Evolutionary conservation across 306 rosid species (phyloP).

Genomic region (Erythrophleum fordii): DNA sequence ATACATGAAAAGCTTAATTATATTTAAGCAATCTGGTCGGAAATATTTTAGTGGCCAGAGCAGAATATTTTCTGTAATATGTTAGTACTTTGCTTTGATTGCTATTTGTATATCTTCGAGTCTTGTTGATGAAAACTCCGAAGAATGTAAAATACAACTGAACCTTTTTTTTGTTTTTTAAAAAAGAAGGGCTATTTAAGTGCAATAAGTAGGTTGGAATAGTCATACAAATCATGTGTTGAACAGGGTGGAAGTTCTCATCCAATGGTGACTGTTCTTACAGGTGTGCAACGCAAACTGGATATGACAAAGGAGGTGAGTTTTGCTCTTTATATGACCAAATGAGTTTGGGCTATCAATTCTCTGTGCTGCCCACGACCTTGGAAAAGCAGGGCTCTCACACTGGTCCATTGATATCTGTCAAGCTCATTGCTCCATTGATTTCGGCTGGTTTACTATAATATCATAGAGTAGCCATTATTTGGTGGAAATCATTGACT

Average conservation of each 20-base stretch:
- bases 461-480: background rate
- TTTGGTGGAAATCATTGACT: background rate
- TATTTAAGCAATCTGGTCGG: background rate
- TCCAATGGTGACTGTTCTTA: constrained; percentile 20
- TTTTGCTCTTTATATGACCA: background rate
- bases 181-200: background rate
- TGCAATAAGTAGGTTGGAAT: background rate
- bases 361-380: background rate
- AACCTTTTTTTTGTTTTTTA: too few relatives aligned
- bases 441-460: background rate
- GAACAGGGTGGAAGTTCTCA: constrained; percentile 37
- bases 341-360: background rate
- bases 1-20: background rate
- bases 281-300: constrained; percentile 97
- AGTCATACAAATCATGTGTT: background rate
- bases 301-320: constrained; percentile 79
- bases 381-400: background rate
- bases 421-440: too few relatives aligned
- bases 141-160: background rate
- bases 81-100: background rate
- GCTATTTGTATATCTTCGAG: background rate
- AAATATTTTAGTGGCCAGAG: constrained; percentile 17
- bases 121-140: background rate
- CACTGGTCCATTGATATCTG: background rate
- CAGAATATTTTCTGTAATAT: background rate